Conservation (phyloP, 129 eudicot genomes). For the Flaveria sonorensis region DNA sequence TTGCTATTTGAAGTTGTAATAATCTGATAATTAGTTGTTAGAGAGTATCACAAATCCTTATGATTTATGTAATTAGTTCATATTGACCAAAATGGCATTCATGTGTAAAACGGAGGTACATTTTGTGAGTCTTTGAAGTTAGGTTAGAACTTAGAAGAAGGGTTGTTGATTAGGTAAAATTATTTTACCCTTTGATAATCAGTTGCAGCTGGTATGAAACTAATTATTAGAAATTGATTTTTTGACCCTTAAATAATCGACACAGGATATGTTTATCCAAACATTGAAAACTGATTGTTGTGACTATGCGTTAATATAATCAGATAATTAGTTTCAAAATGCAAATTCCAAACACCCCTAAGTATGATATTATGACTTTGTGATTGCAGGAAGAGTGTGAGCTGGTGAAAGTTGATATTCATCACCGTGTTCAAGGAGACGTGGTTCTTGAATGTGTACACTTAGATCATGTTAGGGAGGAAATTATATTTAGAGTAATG, state of each 20-base stretch:
- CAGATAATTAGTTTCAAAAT: not conserved
- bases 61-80: not conserved
- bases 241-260: not conserved
- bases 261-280: not conserved
- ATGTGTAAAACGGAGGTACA: not conserved
- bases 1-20: not conserved
- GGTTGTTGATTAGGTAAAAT: not conserved
- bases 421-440: constrained; percentile 84
- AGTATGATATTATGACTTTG: not conserved
- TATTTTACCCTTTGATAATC: not conserved
- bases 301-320: not conserved
- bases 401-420: constrained; percentile 73
- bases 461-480: constrained; percentile 70
- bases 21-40: not conserved
- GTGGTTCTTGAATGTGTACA: constrained; percentile 85
- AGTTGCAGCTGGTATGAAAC: not conserved
- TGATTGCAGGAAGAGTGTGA: constrained; percentile 86
- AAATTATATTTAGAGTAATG: constrained; percentile 81
- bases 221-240: not conserved
- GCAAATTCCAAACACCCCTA: not conserved
- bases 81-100: not conserved
- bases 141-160: constrained; percentile 2
- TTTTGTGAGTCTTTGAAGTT: not conserved
- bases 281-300: not conserved
- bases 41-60: not conserved